Evolutionary conservation across 257 asterid species (phyloP), one percentile per base, ranked within the genome.

Genomic region (Asclepias syriaca): DNA sequence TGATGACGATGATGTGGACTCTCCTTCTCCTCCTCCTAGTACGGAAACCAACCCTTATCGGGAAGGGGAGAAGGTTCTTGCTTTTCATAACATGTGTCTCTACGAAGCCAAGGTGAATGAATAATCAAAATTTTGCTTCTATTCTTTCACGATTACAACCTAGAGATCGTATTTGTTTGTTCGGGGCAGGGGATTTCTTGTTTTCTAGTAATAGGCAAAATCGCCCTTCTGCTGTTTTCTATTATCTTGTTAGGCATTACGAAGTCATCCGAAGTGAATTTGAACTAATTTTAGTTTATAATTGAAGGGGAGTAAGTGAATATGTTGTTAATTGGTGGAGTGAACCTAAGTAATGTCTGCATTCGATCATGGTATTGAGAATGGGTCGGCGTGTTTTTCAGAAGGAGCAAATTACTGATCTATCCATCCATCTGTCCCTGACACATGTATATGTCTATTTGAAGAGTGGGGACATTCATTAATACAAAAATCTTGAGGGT

Each of bases 31-130:
- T 37, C 34, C 34, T 2, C 49, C 49, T 0, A 66, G 56, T 34
- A 18, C 69, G 18, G 32, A 32, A 6, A 6, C 73, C 14, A 72
- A 80, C 76, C 83, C 81, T 64, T 91, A 80, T 65, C 73, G 60
- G 65, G 84, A 71, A 69, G 94, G 94, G 40, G 96, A 92, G 75
- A 69, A n/a, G 40, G 98, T 92, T 76, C 85, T 92, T 18, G 93
- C 91, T 66, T 85, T 49, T 71, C 90, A 83, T 71, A 80, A 83
- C 65, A 69, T 65, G 58, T 75, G 72, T 54, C 69, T 88, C 29
- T 92, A 90, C 79, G 85, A 77, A 54, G 98, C 96, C 78, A 92
- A 88, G 94, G 98, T 88, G 77, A 37, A 40, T 88, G 77, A 37
- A 48, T 5, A 71, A 63, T 45, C 51, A 49, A 54, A 21, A 8